Percentiles rank a stretch among this genome's conserved stretches.
Evolutionary conservation across 2,329 filamentous ascomycete species (phyloP).

Genomic region (Colletotrichum sp.): DNA sequence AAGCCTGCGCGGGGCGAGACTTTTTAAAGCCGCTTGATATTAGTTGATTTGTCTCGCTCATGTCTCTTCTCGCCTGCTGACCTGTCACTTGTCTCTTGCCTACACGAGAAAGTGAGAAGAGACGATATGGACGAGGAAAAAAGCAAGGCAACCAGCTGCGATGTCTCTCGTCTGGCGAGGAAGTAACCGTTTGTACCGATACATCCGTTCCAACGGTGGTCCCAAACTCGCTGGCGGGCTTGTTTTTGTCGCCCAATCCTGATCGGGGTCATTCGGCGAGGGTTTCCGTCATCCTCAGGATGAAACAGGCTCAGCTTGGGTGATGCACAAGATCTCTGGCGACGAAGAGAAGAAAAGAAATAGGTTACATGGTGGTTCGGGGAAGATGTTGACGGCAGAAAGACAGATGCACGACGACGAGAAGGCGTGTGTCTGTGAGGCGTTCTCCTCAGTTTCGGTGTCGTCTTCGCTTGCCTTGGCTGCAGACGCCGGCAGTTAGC

Average conservation of each 20-base stretch:
- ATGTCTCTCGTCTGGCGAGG: not conserved
- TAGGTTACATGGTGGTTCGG: not conserved
- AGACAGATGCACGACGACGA: not conserved
- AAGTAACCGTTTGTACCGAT: constrained; percentile 5
- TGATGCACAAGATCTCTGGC: not conserved
- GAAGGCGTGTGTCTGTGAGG: not conserved
- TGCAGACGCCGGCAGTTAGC: not conserved
- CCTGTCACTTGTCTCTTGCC: constrained; percentile 8
- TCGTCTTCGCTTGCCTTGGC: not conserved
- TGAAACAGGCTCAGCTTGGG: not conserved
- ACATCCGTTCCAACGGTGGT: not conserved
- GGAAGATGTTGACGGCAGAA: not conserved
- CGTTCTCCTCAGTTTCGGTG: not conserved
- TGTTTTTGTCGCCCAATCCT: not conserved
- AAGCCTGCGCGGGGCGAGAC: not conserved
- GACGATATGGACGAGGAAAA: not conserved
- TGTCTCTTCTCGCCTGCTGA: constrained; percentile 8
- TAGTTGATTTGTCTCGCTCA: constrained; percentile 5
- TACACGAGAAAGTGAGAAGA: constrained; percentile 7
- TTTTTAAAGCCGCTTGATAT: not conserved
- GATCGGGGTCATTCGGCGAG: constrained; percentile 4
- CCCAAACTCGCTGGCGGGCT: not conserved
- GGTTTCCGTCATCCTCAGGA: not conserved
- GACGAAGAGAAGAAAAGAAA: constrained; percentile 1
- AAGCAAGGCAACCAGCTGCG: not conserved